phyloP scores from a whole-genome alignment of 2,329 filamentous ascomycete species.

The Cordyceps cateniannulata region DNA sequence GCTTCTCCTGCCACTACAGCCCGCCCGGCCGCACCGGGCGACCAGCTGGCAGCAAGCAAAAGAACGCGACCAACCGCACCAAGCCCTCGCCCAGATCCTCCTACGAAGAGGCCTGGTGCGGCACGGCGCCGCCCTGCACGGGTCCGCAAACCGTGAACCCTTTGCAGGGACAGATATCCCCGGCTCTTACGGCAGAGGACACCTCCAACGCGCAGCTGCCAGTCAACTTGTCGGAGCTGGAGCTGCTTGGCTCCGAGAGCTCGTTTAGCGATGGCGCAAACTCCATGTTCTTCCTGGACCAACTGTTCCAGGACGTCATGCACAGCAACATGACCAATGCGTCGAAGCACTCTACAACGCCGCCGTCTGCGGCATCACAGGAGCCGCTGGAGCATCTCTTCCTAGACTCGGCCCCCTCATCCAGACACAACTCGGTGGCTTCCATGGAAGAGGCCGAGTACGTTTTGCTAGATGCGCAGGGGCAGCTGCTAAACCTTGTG shows the following conservation, averaged over 20 bases:
- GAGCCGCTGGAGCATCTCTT: background rate
- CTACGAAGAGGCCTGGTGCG: background rate
- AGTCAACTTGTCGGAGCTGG: background rate
- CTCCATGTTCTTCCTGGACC: slow-evolving; percentile 2
- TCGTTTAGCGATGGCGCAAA: background rate
- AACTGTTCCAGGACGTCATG: background rate
- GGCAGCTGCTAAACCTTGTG: background rate
- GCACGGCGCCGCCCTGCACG: background rate
- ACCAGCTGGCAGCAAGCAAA: slow-evolving; percentile 5
- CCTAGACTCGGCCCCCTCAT: background rate
- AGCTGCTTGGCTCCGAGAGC: background rate
- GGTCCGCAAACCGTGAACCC: background rate
- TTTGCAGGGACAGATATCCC: background rate
- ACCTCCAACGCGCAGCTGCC: background rate
- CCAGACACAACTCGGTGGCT: background rate
- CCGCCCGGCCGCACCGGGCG: slow-evolving; percentile 12
- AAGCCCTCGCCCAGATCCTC: background rate
- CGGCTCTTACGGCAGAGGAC: background rate
- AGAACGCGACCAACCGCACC: background rate
- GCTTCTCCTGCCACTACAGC: slow-evolving; percentile 9
- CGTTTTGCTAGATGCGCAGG: background rate
- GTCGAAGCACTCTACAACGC: background rate
- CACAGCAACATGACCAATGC: background rate
- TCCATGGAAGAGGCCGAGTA: background rate
- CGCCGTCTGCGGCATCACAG: background rate